phyloP scores from a whole-genome alignment of 2,329 filamentous ascomycete genomes.

The Claviceps pusilla region DNA sequence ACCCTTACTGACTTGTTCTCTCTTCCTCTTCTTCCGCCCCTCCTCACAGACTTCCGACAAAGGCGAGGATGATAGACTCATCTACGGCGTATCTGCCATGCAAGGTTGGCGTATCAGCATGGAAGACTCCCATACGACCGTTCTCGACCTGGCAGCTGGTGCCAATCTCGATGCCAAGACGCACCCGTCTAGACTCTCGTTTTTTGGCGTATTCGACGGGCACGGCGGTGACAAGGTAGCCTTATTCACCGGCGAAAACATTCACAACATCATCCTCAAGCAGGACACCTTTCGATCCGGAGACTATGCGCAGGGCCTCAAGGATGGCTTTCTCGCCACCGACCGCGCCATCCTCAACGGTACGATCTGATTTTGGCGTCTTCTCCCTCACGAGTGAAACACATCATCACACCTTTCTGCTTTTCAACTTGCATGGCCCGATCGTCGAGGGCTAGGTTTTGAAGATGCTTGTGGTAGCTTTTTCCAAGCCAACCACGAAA shows the following conservation, averaged over 20 bases:
- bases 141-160: constrained; percentile 66
- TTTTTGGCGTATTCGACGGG: constrained; percentile 96
- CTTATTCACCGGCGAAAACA: constrained; percentile 77
- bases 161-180: constrained; percentile 40
- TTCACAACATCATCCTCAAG: constrained; percentile 87
- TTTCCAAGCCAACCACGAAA: not conserved
- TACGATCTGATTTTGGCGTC: constrained; percentile 26
- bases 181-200: constrained; percentile 63
- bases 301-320: constrained; percentile 87
- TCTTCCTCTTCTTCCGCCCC: not conserved
- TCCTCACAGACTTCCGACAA: constrained; percentile 59
- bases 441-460: not conserved
- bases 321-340: constrained; percentile 92
- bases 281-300: constrained; percentile 86
- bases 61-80: constrained; percentile 81
- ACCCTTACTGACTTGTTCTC: constrained; percentile 12
- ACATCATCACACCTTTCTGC: no score
- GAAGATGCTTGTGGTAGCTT: not conserved
- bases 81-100: constrained; percentile 96
- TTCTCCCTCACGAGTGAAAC: not conserved
- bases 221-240: constrained; percentile 96
- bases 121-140: constrained; percentile 86
- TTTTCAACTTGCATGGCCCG: no score
- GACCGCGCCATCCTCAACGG: constrained; percentile 92
- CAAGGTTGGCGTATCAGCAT: constrained; percentile 99